phyloP scores from a whole-genome alignment of 116 monocot genomes.

The Papilionanthe hybrid region DNA sequence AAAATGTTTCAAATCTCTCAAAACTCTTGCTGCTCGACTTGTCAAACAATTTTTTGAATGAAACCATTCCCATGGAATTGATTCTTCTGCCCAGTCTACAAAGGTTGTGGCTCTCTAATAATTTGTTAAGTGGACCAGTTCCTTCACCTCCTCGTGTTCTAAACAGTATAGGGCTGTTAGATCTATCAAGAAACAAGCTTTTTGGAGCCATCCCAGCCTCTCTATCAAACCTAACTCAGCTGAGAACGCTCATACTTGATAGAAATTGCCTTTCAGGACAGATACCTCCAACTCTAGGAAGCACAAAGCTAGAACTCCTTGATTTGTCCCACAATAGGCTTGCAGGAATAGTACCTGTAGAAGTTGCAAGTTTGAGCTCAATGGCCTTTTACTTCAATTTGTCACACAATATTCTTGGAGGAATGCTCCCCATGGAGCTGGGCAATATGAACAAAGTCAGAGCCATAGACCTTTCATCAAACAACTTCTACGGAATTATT shows the following conservation, averaged over 20 bases:
- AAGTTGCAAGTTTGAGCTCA: conserved; percentile 39
- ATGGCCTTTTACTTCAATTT: conserved; percentile 35
- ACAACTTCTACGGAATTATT: conserved; percentile 27
- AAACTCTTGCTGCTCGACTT: conserved; percentile 24
- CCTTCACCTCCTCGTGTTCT: conserved; percentile 13
- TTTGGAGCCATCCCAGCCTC: conserved; percentile 31
- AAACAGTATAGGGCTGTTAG: conserved; percentile 23
- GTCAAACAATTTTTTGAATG: conserved; percentile 25
- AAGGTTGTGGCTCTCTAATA: conserved; percentile 33
- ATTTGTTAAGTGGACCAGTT: conserved; percentile 21
- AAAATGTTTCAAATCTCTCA: conserved; percentile 20
- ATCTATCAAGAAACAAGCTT: conserved; percentile 34
- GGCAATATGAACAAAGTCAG: conserved; percentile 33
- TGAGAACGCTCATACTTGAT: conserved; percentile 8
- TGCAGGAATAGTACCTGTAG: conserved; percentile 20
- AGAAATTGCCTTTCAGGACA: conserved; percentile 23
- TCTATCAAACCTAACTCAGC: conserved; percentile 16
- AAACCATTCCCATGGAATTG: conserved; percentile 24
- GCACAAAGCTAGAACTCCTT: conserved; percentile 15
- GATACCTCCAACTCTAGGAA: conserved; percentile 15
- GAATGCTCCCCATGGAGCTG: conserved; percentile 27
- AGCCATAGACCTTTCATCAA: conserved; percentile 43
- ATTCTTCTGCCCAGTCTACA: conserved; percentile 23
- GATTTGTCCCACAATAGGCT: conserved; percentile 39
- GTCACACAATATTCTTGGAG: conserved; percentile 20